Evolutionary conservation across 148 eudicot genomes (phyloP), one percentile per base, ranked within the genome.

Genomic region (Persicaria maculosa): DNA sequence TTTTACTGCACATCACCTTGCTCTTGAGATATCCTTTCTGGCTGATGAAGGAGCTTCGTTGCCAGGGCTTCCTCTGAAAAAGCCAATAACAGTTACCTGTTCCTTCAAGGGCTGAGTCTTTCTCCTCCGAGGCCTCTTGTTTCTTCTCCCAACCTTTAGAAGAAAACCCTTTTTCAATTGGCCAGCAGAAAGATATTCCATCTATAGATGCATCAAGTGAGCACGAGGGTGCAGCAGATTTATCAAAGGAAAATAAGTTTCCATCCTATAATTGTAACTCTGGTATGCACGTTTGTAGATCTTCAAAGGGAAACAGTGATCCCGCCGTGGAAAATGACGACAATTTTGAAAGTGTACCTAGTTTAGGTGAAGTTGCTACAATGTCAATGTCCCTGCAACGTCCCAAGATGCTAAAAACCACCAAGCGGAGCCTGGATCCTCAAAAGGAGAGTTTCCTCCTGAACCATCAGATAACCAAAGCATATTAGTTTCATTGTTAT

Each of bases 41-140:
- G 99, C 99, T 46, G 99, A 95, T 79, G 99, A 95, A 86, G 96
- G 99, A 79, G 99, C 99, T 64, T 80, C 96, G 44, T 78, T 95
- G 77, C 94, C 99, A 9, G 96, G 87, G 75, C 83, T 85, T 75
- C 88, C 91, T 12, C 84, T 85, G 76, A 85, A 82, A 61, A 81
- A 93, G 62, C 91, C 90, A 52, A 81, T 95, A 67, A 85, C 88
- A 52, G 96, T 90, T 77, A 20, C 6, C 68, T 62, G 74, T 43
- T 22, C 74, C 70, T 70, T 71, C 17, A 50, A 65, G 52, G 47
- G 20, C 81, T 20, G 50, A 77, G 20, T 50, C 75, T 19, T 44
- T 44, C 50, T 70, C 58, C 77, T 71, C 55, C 40, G 17, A 17
- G 58, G 47, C 14, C 45, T 46, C 77, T 45, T 47, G 68, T 77